Percentiles rank a stretch among this genome's conserved stretches.
Conservation (phyloP, 169 alveolate species). For the Eimeria necatrix region DNA sequence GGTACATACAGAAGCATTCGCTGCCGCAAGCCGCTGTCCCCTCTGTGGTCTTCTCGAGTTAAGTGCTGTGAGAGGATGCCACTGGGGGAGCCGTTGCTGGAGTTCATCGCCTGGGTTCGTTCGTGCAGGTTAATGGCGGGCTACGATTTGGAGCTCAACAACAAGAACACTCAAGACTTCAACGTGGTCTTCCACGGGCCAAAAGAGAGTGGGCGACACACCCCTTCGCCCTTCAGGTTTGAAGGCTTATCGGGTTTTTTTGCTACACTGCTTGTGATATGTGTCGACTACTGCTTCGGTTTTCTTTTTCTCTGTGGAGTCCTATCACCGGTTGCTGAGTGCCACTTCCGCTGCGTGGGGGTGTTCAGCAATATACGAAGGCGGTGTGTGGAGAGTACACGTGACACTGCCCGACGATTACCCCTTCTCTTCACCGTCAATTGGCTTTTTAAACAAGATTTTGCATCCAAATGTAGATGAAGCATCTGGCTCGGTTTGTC, state of each 20-base stretch:
- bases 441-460: conserved; percentile 96
- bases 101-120: background rate
- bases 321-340: no score
- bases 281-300: no score
- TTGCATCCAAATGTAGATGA: conserved; percentile 98
- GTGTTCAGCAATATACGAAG: conserved; percentile 91
- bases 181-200: conserved; percentile 84
- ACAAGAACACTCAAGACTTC: conserved; percentile 84
- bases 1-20: background rate
- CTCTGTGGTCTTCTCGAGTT: background rate
- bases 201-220: conserved; percentile 67
- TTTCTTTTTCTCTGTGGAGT: no score
- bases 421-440: conserved; percentile 98
- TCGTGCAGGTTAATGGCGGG: conserved; percentile 83
- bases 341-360: no score
- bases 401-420: conserved; percentile 98
- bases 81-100: no score
- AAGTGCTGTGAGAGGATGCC: no score
- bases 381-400: conserved; percentile 92
- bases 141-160: conserved; percentile 82
- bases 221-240: background rate
- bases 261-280: background rate
- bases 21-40: background rate
- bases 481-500: conserved; percentile 97
- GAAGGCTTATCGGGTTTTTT: background rate